Evolutionary conservation across 1,284 basidiomycete genomes (phyloP).

Genomic region (Heterobasidion parviporum): DNA sequence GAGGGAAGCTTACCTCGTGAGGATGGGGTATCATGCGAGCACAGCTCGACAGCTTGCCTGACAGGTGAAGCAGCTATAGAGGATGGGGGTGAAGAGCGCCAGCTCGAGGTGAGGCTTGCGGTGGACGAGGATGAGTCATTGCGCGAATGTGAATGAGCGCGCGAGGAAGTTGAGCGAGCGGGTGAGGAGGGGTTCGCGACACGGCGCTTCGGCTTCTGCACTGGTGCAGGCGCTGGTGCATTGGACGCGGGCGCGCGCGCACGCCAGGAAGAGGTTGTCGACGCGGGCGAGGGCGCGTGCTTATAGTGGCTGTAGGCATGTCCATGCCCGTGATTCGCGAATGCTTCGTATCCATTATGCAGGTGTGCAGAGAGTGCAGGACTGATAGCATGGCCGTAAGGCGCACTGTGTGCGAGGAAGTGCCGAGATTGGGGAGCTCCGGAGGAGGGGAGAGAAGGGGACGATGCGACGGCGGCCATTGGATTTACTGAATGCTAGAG

Average conservation of each 20-base stretch:
- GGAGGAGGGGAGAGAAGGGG: not conserved
- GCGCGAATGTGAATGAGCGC: not conserved
- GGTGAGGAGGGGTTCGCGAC: not conserved
- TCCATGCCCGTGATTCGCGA: not conserved
- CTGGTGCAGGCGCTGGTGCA: not conserved
- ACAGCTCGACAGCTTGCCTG: no score
- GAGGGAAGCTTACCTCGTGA: not conserved
- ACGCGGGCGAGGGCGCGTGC: constrained; percentile 5
- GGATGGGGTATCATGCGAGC: not conserved
- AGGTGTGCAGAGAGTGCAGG: not conserved
- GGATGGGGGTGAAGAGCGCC: not conserved
- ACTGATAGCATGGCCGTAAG: not conserved
- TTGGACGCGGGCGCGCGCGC: constrained; percentile 1
- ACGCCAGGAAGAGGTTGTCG: constrained; percentile 9
- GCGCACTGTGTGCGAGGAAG: not conserved
- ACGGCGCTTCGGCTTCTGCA: not conserved
- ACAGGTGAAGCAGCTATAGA: not conserved
- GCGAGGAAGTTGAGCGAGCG: not conserved
- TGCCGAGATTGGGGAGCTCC: constrained; percentile 1
- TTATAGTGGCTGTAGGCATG: constrained; percentile 4
- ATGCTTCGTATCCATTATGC: not conserved
- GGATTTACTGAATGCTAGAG: constrained; percentile 8
- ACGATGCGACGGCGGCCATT: constrained; percentile 12
- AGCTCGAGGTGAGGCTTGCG: not conserved
- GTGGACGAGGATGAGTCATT: not conserved